A percentile compares a stretch with the other conserved stretches of the same genome.
Evolutionary conservation across 2,329 filamentous ascomycete genomes (phyloP).

Genomic region (Paraphaeosphaeria sporulosa): DNA sequence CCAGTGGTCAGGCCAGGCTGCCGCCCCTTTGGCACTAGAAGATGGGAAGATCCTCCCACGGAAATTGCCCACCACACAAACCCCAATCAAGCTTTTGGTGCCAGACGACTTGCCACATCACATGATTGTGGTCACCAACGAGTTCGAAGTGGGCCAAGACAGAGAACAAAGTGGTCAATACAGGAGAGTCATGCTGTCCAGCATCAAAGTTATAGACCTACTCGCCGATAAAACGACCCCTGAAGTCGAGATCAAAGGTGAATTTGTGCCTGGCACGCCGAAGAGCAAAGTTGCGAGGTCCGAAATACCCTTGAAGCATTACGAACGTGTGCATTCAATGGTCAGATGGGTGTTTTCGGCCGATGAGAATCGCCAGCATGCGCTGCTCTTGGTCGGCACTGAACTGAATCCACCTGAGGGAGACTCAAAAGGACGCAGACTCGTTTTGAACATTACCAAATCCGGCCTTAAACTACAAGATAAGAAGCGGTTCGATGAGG

Average conservation of each 20-base stretch:
- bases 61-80: conserved; percentile 32
- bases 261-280: conserved; percentile 25
- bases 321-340: conserved; percentile 68
- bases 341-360: conserved; percentile 70
- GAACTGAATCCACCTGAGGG: conserved; percentile 27
- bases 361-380: conserved; percentile 62
- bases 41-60: conserved; percentile 35
- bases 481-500: conserved; percentile 48
- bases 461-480: conserved; percentile 60
- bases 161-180: conserved; percentile 33
- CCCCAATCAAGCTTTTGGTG: conserved; percentile 46
- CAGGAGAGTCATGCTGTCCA: conserved; percentile 46
- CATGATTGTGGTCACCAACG: conserved; percentile 58
- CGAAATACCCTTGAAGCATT: conserved; percentile 63
- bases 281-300: conserved; percentile 54
- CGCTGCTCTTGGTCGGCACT: conserved; percentile 69
- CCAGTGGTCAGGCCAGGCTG: conserved; percentile 18
- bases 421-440: conserved; percentile 36
- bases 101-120: conserved; percentile 47
- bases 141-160: conserved; percentile 41
- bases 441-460: conserved; percentile 39
- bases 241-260: conserved; percentile 33
- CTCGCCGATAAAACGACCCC: conserved; percentile 27
- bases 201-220: conserved; percentile 36
- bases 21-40: neutral